A percentile compares a stretch with the other conserved stretches of the same genome.
Conservation (phyloP, 371 early-diverging fungal species). For the Mortierella sp. region DNA sequence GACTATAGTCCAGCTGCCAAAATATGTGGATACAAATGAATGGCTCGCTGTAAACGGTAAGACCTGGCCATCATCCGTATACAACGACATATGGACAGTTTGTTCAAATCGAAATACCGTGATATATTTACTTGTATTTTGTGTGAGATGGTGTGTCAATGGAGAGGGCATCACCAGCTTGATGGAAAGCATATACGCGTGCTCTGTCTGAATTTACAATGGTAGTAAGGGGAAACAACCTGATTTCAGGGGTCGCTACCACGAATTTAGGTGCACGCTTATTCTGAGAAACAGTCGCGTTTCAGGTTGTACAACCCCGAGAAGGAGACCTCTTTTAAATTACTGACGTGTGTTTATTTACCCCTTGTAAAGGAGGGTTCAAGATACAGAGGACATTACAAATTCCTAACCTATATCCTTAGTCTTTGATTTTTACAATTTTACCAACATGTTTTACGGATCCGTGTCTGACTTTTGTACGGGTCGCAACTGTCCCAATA, state of each 20-base stretch:
- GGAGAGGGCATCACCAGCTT: neutral
- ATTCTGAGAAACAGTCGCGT: constrained; percentile 7
- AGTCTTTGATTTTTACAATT: constrained; percentile 71
- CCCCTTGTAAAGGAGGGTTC: neutral
- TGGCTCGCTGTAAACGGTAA: constrained; percentile 95
- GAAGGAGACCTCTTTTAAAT: neutral
- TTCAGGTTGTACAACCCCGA: constrained; percentile 18
- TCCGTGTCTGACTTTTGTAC: constrained; percentile 94
- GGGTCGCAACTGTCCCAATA: constrained; percentile 80
- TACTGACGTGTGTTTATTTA: neutral
- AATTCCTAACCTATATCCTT: neutral
- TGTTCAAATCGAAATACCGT: neutral
- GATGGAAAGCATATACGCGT: neutral
- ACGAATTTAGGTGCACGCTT: neutral
- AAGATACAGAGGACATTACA: neutral
- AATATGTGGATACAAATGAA: constrained; percentile 92
- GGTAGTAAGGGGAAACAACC: neutral
- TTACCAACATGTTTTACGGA: constrained; percentile 92
- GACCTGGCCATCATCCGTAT: neutral
- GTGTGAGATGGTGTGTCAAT: neutral
- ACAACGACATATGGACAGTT: neutral
- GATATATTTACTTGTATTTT: no score
- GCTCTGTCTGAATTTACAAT: no score
- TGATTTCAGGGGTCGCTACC: neutral
- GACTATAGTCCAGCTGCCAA: constrained; percentile 89